Percentiles rank a stretch among this genome's conserved stretches.
These are phyloP conservation scores for Fusarium stilboides DNA, from an alignment of 2,329 filamentous ascomycete species.

Conservation along the genomic window DNA sequence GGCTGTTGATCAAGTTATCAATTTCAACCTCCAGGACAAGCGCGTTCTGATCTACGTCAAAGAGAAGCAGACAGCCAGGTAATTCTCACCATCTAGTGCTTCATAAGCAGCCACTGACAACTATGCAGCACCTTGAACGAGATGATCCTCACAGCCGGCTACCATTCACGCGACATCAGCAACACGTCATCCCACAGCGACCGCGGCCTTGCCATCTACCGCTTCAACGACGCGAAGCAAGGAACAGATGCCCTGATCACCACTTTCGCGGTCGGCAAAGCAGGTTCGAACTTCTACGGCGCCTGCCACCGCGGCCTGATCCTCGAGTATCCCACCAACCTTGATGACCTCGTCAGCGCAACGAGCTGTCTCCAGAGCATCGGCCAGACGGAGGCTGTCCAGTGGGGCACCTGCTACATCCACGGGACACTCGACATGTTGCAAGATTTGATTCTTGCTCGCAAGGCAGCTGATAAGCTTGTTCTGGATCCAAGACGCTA, in stretches of 20 bases:
- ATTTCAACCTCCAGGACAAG: neutral
- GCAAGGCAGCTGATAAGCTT: neutral
- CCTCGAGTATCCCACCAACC: neutral
- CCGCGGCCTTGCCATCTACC: rapidly evolving
- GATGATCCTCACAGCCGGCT: rapidly evolving
- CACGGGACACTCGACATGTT: neutral
- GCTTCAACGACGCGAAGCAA: neutral
- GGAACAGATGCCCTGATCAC: neutral
- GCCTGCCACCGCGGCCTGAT: neutral
- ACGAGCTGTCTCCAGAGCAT: neutral
- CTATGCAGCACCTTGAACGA: neutral
- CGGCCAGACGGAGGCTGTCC: neutral
- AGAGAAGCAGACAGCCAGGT: neutral
- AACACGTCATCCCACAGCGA: neutral
- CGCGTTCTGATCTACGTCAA: neutral
- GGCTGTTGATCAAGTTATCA: neutral
- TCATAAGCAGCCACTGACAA: neutral
- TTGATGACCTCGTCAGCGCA: neutral
- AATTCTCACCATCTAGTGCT: rapidly evolving
- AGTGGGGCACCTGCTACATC: neutral
- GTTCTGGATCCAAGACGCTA: rapidly evolving
- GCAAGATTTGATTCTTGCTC: neutral
- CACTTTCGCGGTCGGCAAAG: neutral
- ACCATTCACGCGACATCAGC: neutral
- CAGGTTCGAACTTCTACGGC: neutral